These are phyloP conservation scores for Podospora anserina DNA, from an alignment of 495 filamentous ascomycete genomes.

Conservation along the genomic window DNA sequence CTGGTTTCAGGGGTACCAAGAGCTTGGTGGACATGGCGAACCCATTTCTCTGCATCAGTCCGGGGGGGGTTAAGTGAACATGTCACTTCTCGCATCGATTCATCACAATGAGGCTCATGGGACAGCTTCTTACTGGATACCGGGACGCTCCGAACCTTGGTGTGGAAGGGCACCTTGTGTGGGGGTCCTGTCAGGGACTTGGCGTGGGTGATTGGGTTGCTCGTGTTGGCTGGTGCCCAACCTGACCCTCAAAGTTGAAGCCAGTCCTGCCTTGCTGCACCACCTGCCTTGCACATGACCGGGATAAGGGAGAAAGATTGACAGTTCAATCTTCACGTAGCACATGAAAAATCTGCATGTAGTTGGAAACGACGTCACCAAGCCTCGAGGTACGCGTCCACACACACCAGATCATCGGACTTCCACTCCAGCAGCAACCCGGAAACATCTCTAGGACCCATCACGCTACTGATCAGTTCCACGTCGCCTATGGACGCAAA, in stretches of 20 bases:
- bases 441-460: background rate
- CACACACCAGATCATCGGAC: background rate
- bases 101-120: background rate
- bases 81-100: background rate
- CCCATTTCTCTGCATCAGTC: background rate
- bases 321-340: background rate
- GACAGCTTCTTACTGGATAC: background rate
- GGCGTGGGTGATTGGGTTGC: background rate
- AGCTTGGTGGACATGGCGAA: background rate
- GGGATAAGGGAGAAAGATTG: background rate
- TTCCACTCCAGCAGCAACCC: background rate
- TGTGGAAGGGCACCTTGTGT: background rate
- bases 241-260: background rate
- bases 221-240: background rate
- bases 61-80: background rate
- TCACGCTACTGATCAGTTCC: background rate
- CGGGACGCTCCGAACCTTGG: background rate
- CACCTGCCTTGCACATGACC: background rate
- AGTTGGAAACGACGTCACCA: background rate
- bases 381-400: background rate
- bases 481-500: background rate
- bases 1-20: background rate
- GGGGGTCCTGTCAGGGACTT: background rate
- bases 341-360: background rate
- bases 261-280: no score